Conservation (phyloP, 345 rosid genomes). For the Rhodamnia rubescens region DNA sequence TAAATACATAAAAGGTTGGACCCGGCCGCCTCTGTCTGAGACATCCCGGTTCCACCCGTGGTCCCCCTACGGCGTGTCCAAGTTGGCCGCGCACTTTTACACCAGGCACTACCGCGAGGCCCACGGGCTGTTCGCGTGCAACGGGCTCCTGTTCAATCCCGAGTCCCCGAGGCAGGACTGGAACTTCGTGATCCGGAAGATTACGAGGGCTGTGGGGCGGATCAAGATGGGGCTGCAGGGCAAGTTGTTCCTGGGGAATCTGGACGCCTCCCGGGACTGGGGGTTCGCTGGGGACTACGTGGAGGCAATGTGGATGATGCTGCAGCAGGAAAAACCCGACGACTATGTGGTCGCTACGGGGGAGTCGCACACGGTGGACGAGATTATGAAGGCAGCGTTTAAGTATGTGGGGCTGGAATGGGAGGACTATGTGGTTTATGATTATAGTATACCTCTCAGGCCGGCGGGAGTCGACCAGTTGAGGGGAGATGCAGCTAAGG, state of each 20-base stretch:
- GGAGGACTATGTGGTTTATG: constrained; percentile 46
- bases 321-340: constrained; percentile 72
- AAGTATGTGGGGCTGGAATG: constrained; percentile 47
- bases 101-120: constrained; percentile 84
- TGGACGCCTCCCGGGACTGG: not conserved
- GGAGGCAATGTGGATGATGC: constrained; percentile 98
- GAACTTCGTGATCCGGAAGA: constrained; percentile 83
- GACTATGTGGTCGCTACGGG: constrained; percentile 91
- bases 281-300: constrained; percentile 6
- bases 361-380: constrained; percentile 81
- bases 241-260: constrained; percentile 64
- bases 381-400: constrained; percentile 40
- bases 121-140: constrained; percentile 63
- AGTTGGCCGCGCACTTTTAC: constrained; percentile 82
- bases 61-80: constrained; percentile 83
- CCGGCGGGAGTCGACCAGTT: constrained; percentile 44
- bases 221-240: constrained; percentile 72
- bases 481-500: constrained; percentile 45
- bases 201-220: constrained; percentile 73
- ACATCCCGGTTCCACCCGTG: constrained; percentile 75
- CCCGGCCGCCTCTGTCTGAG: constrained; percentile 9
- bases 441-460: constrained; percentile 24
- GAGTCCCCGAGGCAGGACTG: constrained; percentile 86
- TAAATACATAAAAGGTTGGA: not conserved
- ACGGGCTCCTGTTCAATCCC: constrained; percentile 82